Conservation (phyloP, 179 eudicot species). For the Amaranthus tricolor region DNA sequence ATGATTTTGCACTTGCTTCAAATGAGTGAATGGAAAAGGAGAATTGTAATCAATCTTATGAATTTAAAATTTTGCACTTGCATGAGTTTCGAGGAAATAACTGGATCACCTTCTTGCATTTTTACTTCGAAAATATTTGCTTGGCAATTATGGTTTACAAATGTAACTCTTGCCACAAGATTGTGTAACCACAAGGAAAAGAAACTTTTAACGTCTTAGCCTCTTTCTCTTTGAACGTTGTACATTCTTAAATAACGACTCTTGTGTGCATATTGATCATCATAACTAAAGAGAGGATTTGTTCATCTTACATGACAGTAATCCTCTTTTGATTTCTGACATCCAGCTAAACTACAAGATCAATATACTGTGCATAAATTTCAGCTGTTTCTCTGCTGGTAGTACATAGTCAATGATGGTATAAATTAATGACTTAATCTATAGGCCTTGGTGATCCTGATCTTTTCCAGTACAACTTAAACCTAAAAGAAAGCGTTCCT, state of each 20-base stretch:
- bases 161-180: not conserved
- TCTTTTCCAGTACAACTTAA: constrained; percentile 48
- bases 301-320: not conserved
- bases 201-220: not conserved
- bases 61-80: too few species aligned
- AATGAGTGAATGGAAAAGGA: not conserved
- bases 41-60: too few species aligned
- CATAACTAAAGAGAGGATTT: not conserved
- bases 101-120: not conserved
- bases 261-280: not conserved
- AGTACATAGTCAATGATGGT: too few species aligned
- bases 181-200: not conserved
- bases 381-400: constrained; percentile 10
- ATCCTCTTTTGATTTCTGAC: not conserved
- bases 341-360: not conserved
- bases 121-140: not conserved
- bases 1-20: not conserved
- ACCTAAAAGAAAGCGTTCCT: constrained; percentile 45
- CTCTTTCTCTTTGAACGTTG: not conserved
- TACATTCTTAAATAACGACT: not conserved
- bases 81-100: not conserved
- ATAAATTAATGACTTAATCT: constrained; percentile 1
- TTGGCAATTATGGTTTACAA: not conserved
- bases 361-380: not conserved
- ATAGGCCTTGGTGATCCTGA: constrained; percentile 53